A percentile compares a stretch with the other conserved stretches of the same genome.
Evolutionary conservation across 2,329 filamentous ascomycete species (phyloP).

Genomic region (Monosporascus sp.): DNA sequence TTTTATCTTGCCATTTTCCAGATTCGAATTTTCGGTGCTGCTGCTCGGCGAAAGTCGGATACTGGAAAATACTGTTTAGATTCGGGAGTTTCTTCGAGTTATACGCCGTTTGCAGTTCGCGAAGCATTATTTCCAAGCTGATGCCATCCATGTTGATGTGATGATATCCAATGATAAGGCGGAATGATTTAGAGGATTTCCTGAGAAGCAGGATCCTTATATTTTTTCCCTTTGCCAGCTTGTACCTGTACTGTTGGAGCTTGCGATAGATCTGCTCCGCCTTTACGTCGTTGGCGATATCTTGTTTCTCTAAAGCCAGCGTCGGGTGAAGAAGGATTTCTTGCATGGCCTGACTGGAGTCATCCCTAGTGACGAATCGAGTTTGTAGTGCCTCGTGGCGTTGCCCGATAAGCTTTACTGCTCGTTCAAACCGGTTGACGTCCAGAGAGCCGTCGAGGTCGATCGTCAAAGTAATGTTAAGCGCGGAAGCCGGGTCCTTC

Average conservation of each 20-base stretch:
- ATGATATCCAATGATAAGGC: neutral
- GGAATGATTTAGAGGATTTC: neutral
- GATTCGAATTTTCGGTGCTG: neutral
- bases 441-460: conserved; percentile 28
- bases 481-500: conserved; percentile 29
- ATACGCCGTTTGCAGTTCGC: neutral
- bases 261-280: neutral
- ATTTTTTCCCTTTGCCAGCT: neutral
- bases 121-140: neutral
- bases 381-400: neutral
- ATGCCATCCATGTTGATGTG: neutral
- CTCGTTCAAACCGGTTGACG: conserved; percentile 4
- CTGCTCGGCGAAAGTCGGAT: neutral
- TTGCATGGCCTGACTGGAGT: neutral
- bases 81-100: neutral
- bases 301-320: neutral
- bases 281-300: neutral
- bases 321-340: neutral
- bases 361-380: neutral
- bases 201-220: neutral
- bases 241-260: neutral
- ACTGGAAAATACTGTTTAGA: neutral
- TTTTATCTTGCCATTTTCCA: neutral
- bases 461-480: conserved; percentile 32
- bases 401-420: neutral